Evolutionary conservation across 768 basidiomycete species (phyloP), one percentile per base, ranked within the genome.

Genomic region (Amanita polypyramis): DNA sequence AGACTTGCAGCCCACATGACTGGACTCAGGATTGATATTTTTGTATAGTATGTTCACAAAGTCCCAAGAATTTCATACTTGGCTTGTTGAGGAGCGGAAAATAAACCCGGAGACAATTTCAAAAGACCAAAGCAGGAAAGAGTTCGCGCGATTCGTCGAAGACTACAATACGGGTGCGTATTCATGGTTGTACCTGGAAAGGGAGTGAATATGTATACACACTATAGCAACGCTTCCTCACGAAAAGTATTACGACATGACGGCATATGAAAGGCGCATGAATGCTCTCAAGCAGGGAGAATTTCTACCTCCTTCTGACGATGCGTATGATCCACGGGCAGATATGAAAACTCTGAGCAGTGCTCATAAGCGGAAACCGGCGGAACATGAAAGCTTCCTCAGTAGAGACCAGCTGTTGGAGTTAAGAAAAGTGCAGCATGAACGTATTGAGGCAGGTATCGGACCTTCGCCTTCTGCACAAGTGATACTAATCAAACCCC

Each of bases 241-340:
- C 57, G 91, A 94, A 62, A 96, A 96, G 62, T 96, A 93, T 63
- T 95, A 95, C 63, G 78, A 93, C 58, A 90, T 94, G 76, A 80
- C 79, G 47, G 74, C 77, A 4, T 92, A 91, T 60, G 89, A 93
- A 51, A 70, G 70, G 17, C 82, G 89, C 40, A 95, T 95, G 93
- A 63, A 76, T 32, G 80, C 88, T 17, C 66, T 95, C 42, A 80
- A 91, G 38, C 73, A 80, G n/a, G 93, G 93, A 33, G 90, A 87
- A 55, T 84, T 77, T 44, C 65, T 91, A 7, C 85, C 88, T 0
- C 82, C 84, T 5, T 55, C 76, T 3, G 77, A 82, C 47, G 82
- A 84, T 57, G 58, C 65, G 10, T 96, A 96, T 62, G 87, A 96
- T 61, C 78, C 86, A n/a, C 68, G 75, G 34, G 86, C 81, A 49